Conservation (phyloP, 805 yeast species). For the Saccharomycopsis sp. region DNA sequence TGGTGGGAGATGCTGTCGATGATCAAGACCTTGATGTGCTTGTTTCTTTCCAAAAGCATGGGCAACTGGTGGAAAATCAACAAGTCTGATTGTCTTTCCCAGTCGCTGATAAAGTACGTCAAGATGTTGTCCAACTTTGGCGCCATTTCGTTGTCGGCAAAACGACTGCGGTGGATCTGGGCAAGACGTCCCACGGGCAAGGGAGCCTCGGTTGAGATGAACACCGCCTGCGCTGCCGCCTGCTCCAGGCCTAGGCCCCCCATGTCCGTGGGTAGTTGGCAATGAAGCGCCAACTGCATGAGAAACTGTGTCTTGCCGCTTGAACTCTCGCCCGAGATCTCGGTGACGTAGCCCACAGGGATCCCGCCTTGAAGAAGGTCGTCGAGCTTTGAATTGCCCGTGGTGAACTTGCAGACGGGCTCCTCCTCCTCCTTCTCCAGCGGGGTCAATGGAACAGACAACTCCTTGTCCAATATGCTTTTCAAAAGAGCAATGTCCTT, state of each 20-base stretch:
- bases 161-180: conserved; percentile 35
- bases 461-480: conserved; percentile 5
- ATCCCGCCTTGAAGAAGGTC: conserved; percentile 47
- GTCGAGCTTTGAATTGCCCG: conserved; percentile 48
- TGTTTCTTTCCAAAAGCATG: conserved; percentile 33
- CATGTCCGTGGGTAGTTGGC: conserved; percentile 39
- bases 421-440: too few species aligned
- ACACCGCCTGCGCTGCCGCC: conserved; percentile 39
- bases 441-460: conserved; percentile 9
- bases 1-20: conserved; percentile 84
- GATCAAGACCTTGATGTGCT: conserved; percentile 45
- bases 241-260: conserved; percentile 38
- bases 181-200: conserved; percentile 56
- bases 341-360: conserved; percentile 49
- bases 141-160: conserved; percentile 29
- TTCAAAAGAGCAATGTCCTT: conserved; percentile 21
- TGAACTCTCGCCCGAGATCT: conserved; percentile 76
- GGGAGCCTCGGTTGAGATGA: conserved; percentile 69
- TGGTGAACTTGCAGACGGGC: conserved; percentile 29
- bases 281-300: conserved; percentile 53
- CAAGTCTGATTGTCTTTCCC: conserved; percentile 42
- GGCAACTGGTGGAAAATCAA: conserved; percentile 58
- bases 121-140: conserved; percentile 15
- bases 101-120: conserved; percentile 11
- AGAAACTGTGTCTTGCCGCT: conserved; percentile 80